These are phyloP conservation scores for Crithidia bombi DNA, from an alignment of 208 protist genomes.

Conservation along the genomic window DNA sequence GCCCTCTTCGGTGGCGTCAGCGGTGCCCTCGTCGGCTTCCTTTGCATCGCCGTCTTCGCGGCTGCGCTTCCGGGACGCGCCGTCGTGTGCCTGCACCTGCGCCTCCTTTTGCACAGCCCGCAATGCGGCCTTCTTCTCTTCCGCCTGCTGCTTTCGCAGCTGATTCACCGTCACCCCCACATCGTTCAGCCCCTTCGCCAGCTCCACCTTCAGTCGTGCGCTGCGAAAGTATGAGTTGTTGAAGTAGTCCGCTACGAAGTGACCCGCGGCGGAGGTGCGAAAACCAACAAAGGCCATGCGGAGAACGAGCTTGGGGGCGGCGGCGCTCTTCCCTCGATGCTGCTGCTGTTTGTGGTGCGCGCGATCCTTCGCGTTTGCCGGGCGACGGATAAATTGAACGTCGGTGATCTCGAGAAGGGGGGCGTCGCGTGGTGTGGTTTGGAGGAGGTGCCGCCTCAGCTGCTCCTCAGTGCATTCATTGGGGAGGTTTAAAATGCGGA, in stretches of 20 bases:
- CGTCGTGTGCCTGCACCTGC: slow-evolving; percentile 3
- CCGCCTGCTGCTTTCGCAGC: slow-evolving; percentile 28
- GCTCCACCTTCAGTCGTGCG: slow-evolving; percentile 86
- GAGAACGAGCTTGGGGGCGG: slow-evolving; percentile 55
- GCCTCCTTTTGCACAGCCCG: neutral
- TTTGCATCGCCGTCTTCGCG: neutral
- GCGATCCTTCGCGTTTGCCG: slow-evolving; percentile 21
- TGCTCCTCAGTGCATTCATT: slow-evolving; percentile 92
- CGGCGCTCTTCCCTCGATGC: slow-evolving; percentile 4
- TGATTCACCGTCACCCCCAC: slow-evolving; percentile 70
- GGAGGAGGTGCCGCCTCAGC: slow-evolving; percentile 89
- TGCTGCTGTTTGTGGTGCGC: slow-evolving; percentile 24
- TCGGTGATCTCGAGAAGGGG: slow-evolving; percentile 90
- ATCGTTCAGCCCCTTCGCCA: slow-evolving; percentile 77
- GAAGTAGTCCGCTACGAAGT: slow-evolving; percentile 91
- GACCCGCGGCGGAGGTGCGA: slow-evolving; percentile 76
- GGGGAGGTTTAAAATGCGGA: slow-evolving; percentile 96
- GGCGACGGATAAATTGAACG: slow-evolving; percentile 53
- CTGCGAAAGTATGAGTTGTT: slow-evolving; percentile 95
- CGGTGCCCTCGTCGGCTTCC: slow-evolving; percentile 6
- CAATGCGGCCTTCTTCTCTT: slow-evolving; percentile 26
- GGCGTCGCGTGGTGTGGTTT: slow-evolving; percentile 69
- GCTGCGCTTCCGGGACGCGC: slow-evolving; percentile 1
- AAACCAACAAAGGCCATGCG: slow-evolving; percentile 98
- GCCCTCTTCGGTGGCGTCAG: neutral